A percentile compares a stretch with the other conserved stretches of the same genome.
phyloP scores from a whole-genome alignment of 164 flowering plant genomes.

The Paratinospora sagittata region DNA sequence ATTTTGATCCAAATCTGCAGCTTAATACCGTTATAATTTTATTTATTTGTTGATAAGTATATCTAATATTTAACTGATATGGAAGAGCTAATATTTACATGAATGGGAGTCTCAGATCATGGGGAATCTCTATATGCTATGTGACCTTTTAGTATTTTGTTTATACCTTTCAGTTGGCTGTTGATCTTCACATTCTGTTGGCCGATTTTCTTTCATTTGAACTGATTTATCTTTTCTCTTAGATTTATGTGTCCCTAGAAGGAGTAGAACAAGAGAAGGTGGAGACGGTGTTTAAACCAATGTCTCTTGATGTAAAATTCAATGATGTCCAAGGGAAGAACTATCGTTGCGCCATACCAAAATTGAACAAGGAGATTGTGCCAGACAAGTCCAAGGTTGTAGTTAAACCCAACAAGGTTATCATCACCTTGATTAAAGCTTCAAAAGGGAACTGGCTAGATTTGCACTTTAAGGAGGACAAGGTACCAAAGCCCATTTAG shows the following conservation, averaged over 20 bases:
- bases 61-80: too few relatives aligned
- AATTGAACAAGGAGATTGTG: slow-evolving; percentile 62
- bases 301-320: slow-evolving; percentile 67
- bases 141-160: not conserved
- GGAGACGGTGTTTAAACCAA: slow-evolving; percentile 58
- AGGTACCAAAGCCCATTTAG: slow-evolving; percentile 39
- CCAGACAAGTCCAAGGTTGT: slow-evolving; percentile 77
- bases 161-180: too few relatives aligned
- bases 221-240: not conserved
- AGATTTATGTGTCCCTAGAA: slow-evolving; percentile 69
- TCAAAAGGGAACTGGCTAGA: slow-evolving; percentile 89
- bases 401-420: slow-evolving; percentile 70
- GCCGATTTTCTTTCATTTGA: not conserved
- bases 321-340: slow-evolving; percentile 89
- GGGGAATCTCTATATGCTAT: not conserved
- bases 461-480: slow-evolving; percentile 83
- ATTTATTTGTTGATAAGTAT: not conserved
- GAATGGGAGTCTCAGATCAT: not conserved
- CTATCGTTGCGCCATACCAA: slow-evolving; percentile 68
- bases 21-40: not conserved
- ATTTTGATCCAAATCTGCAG: not conserved
- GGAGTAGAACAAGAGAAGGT: slow-evolving; percentile 84
- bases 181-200: too few relatives aligned
- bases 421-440: slow-evolving; percentile 67
- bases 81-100: not conserved